A percentile compares a stretch with the other conserved stretches of the same genome.
These are phyloP conservation scores for Thuja plicata DNA, from an alignment of 83 land plant species.

Conservation along the genomic window DNA sequence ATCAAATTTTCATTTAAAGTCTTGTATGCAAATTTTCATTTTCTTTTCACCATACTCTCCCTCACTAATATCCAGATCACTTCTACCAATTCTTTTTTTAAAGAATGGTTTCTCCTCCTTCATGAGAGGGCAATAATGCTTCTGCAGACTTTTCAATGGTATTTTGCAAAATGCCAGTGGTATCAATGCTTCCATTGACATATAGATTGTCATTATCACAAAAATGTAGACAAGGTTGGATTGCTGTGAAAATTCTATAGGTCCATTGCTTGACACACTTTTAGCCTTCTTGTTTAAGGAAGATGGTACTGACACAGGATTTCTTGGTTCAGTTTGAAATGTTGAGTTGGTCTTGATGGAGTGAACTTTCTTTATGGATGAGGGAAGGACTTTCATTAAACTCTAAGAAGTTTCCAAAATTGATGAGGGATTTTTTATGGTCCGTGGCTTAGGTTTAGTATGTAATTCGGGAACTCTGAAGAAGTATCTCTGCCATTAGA, in stretches of 20 bases:
- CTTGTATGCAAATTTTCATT: constrained; percentile 51
- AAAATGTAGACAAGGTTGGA: neutral
- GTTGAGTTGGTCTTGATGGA: neutral
- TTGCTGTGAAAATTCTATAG: neutral
- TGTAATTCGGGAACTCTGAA: no score
- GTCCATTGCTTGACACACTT: neutral
- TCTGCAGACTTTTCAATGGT: neutral
- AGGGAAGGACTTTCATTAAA: no score
- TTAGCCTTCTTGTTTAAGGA: neutral
- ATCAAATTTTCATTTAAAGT: constrained; percentile 48
- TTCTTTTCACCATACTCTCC: neutral
- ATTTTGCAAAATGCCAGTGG: neutral
- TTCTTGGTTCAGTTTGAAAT: neutral
- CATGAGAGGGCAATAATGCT: neutral
- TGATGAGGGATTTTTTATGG: no score
- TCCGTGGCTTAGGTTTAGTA: no score
- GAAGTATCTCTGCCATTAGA: no score
- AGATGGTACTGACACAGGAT: neutral
- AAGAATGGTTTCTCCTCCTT: no score
- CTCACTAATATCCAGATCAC: neutral
- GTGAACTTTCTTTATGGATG: no score
- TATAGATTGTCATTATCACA: neutral
- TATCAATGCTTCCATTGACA: neutral
- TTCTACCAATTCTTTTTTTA: no score
- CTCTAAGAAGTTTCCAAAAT: no score